Conservation (phyloP, 306 rosid genomes). For the Medicago arabica region DNA sequence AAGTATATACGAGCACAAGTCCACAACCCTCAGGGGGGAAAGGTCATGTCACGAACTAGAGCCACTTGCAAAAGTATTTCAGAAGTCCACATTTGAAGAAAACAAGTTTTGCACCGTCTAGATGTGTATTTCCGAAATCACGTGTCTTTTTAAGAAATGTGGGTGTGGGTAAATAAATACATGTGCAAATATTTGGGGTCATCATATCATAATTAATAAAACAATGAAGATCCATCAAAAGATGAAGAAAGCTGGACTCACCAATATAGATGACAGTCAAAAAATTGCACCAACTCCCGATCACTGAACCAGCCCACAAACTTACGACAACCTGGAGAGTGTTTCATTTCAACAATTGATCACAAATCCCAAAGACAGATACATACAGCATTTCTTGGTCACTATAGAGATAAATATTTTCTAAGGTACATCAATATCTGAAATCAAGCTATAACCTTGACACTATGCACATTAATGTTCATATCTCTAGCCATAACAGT, state of each 20-base stretch:
- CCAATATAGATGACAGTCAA: conserved; percentile 81
- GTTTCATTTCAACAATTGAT: conserved; percentile 31
- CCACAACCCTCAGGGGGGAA: neutral
- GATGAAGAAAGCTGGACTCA: conserved; percentile 42
- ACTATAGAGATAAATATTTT: conserved; percentile 7
- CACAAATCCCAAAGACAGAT: conserved; percentile 31
- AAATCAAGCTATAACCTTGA: conserved; percentile 24
- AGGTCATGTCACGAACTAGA: neutral
- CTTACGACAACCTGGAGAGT: conserved; percentile 60
- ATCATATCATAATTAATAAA: neutral
- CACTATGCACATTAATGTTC: neutral
- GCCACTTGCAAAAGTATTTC: too few species aligned
- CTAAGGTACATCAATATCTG: conserved; percentile 24
- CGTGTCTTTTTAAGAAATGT: too few species aligned
- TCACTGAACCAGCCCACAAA: conserved; percentile 77
- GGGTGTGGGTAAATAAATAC: neutral
- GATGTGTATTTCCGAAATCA: too few species aligned
- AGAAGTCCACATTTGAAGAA: too few species aligned
- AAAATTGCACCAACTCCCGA: conserved; percentile 92
- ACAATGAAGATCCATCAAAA: conserved; percentile 11
- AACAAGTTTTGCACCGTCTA: too few species aligned
- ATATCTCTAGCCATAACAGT: neutral
- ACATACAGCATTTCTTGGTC: conserved; percentile 22
- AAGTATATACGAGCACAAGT: too few species aligned
- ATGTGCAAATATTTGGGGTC: neutral